Percentiles rank a stretch among this genome's conserved stretches.
Conservation (phyloP, 441 rosid species). For the Bocquillonia castaneifolia region DNA sequence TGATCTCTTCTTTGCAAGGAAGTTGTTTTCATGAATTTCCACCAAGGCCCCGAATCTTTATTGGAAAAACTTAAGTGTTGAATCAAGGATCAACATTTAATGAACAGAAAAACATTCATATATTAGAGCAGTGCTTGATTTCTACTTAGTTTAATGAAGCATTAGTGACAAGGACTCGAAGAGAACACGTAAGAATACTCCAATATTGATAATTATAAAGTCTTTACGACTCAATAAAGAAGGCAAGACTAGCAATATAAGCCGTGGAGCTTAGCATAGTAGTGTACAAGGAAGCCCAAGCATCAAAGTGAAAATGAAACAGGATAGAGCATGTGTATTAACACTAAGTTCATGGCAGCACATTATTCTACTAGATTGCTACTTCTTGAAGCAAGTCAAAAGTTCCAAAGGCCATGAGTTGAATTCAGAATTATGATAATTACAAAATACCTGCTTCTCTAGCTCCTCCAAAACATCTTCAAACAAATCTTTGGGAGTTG, state of each 20-base stretch:
- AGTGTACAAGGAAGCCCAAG: background rate
- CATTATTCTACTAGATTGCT: background rate
- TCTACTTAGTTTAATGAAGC: background rate
- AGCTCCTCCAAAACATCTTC: conserved; percentile 86
- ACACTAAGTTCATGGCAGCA: background rate
- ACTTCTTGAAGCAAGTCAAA: background rate
- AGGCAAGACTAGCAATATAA: background rate
- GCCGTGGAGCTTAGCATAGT: background rate
- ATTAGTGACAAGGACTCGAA: background rate
- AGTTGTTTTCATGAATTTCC: background rate
- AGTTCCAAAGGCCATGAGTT: background rate
- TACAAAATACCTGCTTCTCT: conserved; percentile 61
- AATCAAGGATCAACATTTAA: background rate
- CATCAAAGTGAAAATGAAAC: background rate
- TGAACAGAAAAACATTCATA: background rate
- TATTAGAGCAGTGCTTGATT: background rate
- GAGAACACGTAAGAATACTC: background rate
- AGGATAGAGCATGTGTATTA: background rate
- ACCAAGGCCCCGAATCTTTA: background rate
- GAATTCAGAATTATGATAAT: background rate
- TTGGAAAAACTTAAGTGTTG: background rate
- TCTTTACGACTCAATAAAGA: background rate
- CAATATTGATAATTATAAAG: background rate
- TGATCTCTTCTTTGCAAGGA: background rate
- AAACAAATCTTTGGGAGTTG: conserved; percentile 91